Base-by-base conservation (phyloP, 192 early-diverging fungal genomes). In the Mortierella hygrophila region DNA sequence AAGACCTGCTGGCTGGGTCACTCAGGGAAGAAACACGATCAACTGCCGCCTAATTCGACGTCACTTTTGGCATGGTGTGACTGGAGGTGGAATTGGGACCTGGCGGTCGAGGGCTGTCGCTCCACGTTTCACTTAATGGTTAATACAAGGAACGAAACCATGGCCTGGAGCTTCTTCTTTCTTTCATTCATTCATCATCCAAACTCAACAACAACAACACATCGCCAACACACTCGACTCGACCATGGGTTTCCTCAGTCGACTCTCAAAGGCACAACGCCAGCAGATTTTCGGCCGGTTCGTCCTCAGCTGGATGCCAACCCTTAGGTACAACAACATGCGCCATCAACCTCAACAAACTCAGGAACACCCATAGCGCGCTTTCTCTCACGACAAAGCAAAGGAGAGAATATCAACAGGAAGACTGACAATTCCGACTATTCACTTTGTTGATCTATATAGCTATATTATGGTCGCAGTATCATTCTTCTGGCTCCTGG, bases 401-500 rank as follows among this genome's bases (percentile, higher is more conserved):
- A 60, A 26, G n/a, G 11, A 65, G 13, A 32, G 3, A 11, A 32
- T 3, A 23, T 32, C 60, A 2, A 16, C 29, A 52, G 29, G 29
- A 65, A 65, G 68, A 70, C 69, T 70, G 41, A 70, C 23, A 38
- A 20, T 52, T 2, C 18, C 38, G 0, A 6, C 6, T n/a, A 6
- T 42, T 20, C 37, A 41, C 29, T 20, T 70, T 42, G 2, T 57
- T 13, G 20, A 23, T 72, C 63, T 35, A 73, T n/a, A 80, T 65
- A 92, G 93, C 84, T 89, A 90, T 47, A 76, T 92, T 4, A 88
- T 96, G 29, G 92, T 92, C 23, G 63, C 91, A 35, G 90, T 91
- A 26, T 93, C 92, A 2, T 81, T 94, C 29, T 68, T 87, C 54
- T 95, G 94, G 94, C 82, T 95, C 13, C 85, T 95, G 32, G 81